Evolutionary conservation across 257 asterid species (phyloP), one percentile per base, ranked within the genome.

Genomic region (Anisodus acutangulus): DNA sequence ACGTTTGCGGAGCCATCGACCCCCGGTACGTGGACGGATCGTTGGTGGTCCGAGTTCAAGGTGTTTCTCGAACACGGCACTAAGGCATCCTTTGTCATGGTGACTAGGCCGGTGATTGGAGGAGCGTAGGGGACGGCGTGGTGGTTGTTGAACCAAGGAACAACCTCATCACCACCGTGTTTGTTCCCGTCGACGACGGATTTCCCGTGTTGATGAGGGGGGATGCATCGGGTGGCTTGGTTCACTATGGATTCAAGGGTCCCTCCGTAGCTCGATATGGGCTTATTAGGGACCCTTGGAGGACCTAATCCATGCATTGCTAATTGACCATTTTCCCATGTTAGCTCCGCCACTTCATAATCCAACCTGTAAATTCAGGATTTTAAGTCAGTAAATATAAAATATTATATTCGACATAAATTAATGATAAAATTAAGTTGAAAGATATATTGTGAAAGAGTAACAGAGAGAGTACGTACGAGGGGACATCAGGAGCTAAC

Each of bases 221-320:
- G 43, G 63, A 5, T 7, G 63, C 45, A 51, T 22, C 83, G 63
- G 86, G 98, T 91, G 82, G 97, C 98, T 78, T 94, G 99, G 90
- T 93, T 90, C 63, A 96, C 98, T 47, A 96, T 86, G 0, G 98
- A 91, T 91, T 94, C 98, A 3, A 96, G 98, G 0, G 99, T 96
- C 12, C 94, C 98, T n/a, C 90, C 92, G 70, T 90, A 88, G 74
- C 86, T 90, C 0, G 81, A 51, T 76, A 51, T 51, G 69, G 93
- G 93, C 88, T 90, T 93, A 0, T 26, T 69, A 3, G 80, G 83
- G 86, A 84, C 87, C 84, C 93, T 90, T 37, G 93, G 90, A 11
- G 87, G 88, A 57, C 91, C 93, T 31, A 92, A 78, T 37, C 95
- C 93, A 70, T 93, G 97, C 98, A 93, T 86, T 79, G 92, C 86